Conservation (phyloP, 768 basidiomycete species). For the Suillus americanus region DNA sequence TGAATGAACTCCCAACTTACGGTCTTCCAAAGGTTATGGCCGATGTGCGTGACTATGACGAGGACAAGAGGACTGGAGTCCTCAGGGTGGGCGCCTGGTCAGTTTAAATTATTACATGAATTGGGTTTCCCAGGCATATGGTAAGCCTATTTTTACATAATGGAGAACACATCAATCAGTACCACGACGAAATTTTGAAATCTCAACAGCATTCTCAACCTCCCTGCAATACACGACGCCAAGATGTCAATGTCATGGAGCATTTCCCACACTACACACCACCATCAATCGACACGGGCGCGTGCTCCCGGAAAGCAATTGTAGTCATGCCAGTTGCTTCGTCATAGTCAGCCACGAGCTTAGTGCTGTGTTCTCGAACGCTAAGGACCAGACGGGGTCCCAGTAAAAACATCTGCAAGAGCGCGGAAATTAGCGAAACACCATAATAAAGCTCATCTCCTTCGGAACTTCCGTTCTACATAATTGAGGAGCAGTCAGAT, state of each 20-base stretch:
- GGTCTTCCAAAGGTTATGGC: too few species aligned
- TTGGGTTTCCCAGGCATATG: too few species aligned
- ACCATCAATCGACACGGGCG: neutral
- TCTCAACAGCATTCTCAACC: neutral
- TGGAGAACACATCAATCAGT: neutral
- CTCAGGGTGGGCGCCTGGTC: too few species aligned
- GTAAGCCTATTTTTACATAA: too few species aligned
- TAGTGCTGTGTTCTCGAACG: neutral
- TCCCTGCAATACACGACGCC: neutral
- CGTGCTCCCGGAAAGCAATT: neutral
- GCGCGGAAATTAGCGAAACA: neutral
- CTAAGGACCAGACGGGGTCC: neutral
- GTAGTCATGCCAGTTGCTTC: neutral
- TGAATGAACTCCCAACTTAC: too few species aligned
- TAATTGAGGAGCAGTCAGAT: too few species aligned
- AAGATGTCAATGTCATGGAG: neutral
- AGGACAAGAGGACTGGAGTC: too few species aligned
- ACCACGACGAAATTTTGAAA: neutral
- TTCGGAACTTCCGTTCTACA: neutral
- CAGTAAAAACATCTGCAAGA: neutral
- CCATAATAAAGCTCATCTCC: neutral
- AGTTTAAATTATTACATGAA: too few species aligned
- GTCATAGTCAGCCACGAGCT: neutral
- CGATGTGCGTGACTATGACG: too few species aligned
- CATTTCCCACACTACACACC: neutral